phyloP scores from a whole-genome alignment of 2,329 filamentous ascomycete species.

The Fusarium protoensiforme region DNA sequence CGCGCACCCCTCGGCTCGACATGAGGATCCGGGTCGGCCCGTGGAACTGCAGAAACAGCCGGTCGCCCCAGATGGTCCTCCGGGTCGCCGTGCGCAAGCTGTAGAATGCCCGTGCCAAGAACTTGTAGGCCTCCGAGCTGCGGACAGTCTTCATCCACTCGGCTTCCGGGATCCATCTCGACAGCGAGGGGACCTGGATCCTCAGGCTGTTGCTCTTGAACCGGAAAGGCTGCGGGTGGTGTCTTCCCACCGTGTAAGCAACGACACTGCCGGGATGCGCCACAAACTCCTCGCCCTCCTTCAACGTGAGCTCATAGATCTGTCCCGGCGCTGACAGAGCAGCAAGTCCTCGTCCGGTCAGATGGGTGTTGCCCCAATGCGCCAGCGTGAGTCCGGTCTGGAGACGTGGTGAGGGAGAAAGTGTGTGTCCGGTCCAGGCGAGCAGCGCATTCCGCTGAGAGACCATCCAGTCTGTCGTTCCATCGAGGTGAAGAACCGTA shows the following conservation, averaged over 20 bases:
- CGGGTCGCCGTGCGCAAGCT: conserved; percentile 79
- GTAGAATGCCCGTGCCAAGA: conserved; percentile 72
- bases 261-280: conserved; percentile 92
- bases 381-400: conserved; percentile 80
- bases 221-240: conserved; percentile 84
- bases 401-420: conserved; percentile 79
- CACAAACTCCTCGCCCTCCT: conserved; percentile 87
- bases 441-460: conserved; percentile 87
- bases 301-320: conserved; percentile 85
- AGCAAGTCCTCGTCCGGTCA: conserved; percentile 88
- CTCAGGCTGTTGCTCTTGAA: conserved; percentile 81
- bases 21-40: conserved; percentile 88
- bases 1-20: conserved; percentile 83
- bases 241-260: conserved; percentile 83
- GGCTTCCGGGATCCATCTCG: conserved; percentile 74
- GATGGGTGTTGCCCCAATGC: conserved; percentile 90
- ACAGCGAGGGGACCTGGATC: conserved; percentile 79
- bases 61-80: conserved; percentile 91
- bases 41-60: conserved; percentile 89
- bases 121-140: conserved; percentile 78
- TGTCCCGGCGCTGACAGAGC: conserved; percentile 89
- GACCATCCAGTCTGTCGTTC: conserved; percentile 94
- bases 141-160: conserved; percentile 80
- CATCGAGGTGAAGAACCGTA: conserved; percentile 88
- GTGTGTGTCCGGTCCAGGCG: conserved; percentile 95